Evolutionary conservation across 1,284 basidiomycete species (phyloP).

Genomic region (Sporisorium scitamineum): DNA sequence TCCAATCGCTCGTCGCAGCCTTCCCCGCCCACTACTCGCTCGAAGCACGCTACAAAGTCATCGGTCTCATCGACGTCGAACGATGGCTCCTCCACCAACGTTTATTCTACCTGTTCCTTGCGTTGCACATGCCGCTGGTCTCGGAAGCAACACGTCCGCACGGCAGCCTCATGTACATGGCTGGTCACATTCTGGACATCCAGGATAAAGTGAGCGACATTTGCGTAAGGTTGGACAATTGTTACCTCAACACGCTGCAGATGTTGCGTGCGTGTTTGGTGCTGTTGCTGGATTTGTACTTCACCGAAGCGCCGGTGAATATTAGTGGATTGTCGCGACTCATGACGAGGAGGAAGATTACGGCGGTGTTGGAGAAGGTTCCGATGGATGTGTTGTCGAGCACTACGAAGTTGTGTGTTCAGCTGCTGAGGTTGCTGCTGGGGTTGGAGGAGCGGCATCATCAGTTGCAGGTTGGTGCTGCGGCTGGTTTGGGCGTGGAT

Average conservation of each 20-base stretch:
- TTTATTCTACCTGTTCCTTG: constrained; percentile 36
- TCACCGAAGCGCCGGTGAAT: constrained; percentile 15
- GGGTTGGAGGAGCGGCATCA: constrained; percentile 33
- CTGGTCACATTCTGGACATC: constrained; percentile 42
- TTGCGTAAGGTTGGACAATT: constrained; percentile 24
- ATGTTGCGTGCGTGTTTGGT: constrained; percentile 39
- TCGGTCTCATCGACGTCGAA: constrained; percentile 30
- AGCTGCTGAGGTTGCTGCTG: constrained; percentile 24
- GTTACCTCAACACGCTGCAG: constrained; percentile 28
- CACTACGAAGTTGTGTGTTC: constrained; percentile 33
- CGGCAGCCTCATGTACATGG: constrained; percentile 46
- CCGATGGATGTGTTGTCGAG: constrained; percentile 32
- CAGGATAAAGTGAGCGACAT: constrained; percentile 39
- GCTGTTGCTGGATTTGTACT: constrained; percentile 38
- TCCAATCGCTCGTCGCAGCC: constrained; percentile 32
- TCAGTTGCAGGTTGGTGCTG: constrained; percentile 9
- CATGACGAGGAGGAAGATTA: constrained; percentile 43
- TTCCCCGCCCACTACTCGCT: constrained; percentile 47
- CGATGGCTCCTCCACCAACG: constrained; percentile 45
- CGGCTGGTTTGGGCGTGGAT: background rate
- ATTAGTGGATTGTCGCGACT: constrained; percentile 33
- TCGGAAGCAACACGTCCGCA: constrained; percentile 34
- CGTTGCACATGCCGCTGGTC: constrained; percentile 43
- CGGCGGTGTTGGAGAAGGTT: constrained; percentile 28
- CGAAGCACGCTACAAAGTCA: constrained; percentile 30